These are phyloP conservation scores for Iberis pinnata DNA, from an alignment of 345 rosid genomes.

Conservation along the genomic window DNA sequence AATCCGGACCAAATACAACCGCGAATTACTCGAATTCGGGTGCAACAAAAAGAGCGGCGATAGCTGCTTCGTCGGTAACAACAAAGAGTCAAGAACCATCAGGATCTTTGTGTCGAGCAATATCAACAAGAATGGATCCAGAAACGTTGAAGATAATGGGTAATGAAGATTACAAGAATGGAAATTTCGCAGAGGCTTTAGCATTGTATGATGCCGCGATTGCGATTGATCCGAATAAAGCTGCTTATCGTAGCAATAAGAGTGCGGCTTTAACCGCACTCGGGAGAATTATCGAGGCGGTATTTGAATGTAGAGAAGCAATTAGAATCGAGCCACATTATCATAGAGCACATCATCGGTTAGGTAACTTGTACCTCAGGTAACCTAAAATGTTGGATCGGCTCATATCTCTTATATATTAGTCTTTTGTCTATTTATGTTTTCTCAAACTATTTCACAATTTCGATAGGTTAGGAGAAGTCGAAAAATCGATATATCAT, in stretches of 20 bases:
- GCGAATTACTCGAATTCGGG: slow-evolving; percentile 28
- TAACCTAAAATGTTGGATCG: slow-evolving; percentile 23
- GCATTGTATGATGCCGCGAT: slow-evolving; percentile 94
- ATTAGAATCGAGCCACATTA: slow-evolving; percentile 76
- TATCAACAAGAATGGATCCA: slow-evolving; percentile 92
- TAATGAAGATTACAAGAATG: slow-evolving; percentile 92
- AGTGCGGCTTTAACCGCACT: slow-evolving; percentile 86
- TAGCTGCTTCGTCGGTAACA: slow-evolving; percentile 20
- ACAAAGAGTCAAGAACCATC: slow-evolving; percentile 25
- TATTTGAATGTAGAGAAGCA: slow-evolving; percentile 89
- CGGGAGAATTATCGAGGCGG: slow-evolving; percentile 77
- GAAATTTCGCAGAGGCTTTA: slow-evolving; percentile 77
- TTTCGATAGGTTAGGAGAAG: slow-evolving; percentile 75
- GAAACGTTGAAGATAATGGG: slow-evolving; percentile 92
- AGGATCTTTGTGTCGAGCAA: slow-evolving; percentile 66
- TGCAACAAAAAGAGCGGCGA: slow-evolving; percentile 37
- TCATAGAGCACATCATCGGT: slow-evolving; percentile 87
- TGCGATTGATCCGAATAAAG: slow-evolving; percentile 73
- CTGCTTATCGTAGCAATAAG: slow-evolving; percentile 86
- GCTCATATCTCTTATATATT: no score
- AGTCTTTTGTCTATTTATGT: no score
- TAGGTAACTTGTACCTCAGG: slow-evolving; percentile 81
- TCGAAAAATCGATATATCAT: slow-evolving; percentile 76
- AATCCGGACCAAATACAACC: slow-evolving; percentile 29
- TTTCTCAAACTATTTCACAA: background rate